Evolutionary conservation across 768 basidiomycete species (phyloP), one percentile per base, ranked within the genome.

Genomic region (Rhizopogon sp.): DNA sequence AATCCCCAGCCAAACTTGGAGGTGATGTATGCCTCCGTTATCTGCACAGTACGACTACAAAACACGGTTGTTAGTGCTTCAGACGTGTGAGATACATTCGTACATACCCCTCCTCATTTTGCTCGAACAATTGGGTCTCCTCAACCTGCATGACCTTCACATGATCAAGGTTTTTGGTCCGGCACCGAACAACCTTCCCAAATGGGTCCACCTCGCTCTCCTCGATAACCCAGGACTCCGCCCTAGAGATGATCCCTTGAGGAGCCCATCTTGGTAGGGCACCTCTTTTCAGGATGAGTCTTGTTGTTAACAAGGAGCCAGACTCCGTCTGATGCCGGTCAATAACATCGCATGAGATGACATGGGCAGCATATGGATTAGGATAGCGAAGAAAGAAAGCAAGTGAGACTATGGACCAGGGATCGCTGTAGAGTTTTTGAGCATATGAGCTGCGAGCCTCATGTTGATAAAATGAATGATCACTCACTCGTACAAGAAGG

Each of bases 351-450:
- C 93, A 95, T 4, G 94, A 94, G 61, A 95, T 73, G 69, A 98
- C 88, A 74, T 98, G 95, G 39, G 89, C 78, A 6, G 95, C 91
- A 65, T 92, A 93, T 47, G 95, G 93, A 68, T 97, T 98, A 3
- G 95, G 95, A 72, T 97, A 98, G 59, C 95, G 88, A 56, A 97
- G 76, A 68, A 95, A 95, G 77, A 89, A 97, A 11, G 95, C 95
- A 59, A 96, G 79, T 17, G 95, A 85, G 56, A 96, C 90, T 61
- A 90, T 95, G 55, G 90, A 79, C 84, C 95, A 93, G 70, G 93
- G 83, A 82, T 97, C 92, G 79, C 93, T 94, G 62, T 6, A 14
- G 14, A 57, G 28, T 49, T 14, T 56, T 53, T 44, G 62, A 67
- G 20, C 62, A 62, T 55, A 54, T 39, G 56, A 42, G 25, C 20